These are phyloP conservation scores for Chernovozyma aurita DNA, from an alignment of 1,139 yeast genomes.

Conservation along the genomic window DNA sequence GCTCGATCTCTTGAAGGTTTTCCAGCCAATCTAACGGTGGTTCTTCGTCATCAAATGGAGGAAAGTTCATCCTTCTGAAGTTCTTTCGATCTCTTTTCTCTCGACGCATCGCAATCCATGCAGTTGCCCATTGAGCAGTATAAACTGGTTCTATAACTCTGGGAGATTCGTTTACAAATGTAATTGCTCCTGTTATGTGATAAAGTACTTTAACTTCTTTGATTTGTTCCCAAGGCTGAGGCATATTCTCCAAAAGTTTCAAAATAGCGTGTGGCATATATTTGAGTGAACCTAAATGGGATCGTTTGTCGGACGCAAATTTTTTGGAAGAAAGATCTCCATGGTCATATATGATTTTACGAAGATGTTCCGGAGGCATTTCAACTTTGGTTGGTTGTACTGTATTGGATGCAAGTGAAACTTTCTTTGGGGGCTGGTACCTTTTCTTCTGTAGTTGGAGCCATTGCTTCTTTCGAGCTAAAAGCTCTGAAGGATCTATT, in stretches of 20 bases:
- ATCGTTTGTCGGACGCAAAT: slow-evolving; percentile 81
- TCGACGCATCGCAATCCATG: slow-evolving; percentile 90
- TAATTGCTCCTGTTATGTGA: slow-evolving; percentile 90
- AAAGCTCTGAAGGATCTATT: slow-evolving; percentile 19
- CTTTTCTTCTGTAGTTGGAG: slow-evolving; percentile 58
- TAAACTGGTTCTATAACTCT: slow-evolving; percentile 90
- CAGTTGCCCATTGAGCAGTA: slow-evolving; percentile 92
- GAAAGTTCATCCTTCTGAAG: slow-evolving; percentile 88
- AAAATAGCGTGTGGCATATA: slow-evolving; percentile 94
- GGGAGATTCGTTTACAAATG: slow-evolving; percentile 91
- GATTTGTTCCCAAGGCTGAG: slow-evolving; percentile 94
- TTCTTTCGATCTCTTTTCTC: slow-evolving; percentile 89
- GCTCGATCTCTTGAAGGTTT: slow-evolving; percentile 68
- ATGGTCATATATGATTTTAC: slow-evolving; percentile 80
- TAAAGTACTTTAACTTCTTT: slow-evolving; percentile 86
- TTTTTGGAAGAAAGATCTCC: slow-evolving; percentile 80
- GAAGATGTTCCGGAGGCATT: slow-evolving; percentile 92
- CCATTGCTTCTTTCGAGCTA: slow-evolving; percentile 58
- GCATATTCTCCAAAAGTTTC: slow-evolving; percentile 91
- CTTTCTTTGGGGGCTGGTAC: slow-evolving; percentile 16
- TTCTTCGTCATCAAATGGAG: slow-evolving; percentile 97
- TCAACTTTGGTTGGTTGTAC: slow-evolving; percentile 60
- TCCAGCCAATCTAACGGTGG: slow-evolving; percentile 85
- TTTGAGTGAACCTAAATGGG: slow-evolving; percentile 87
- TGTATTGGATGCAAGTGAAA: slow-evolving; percentile 25